Evolutionary conservation across 805 yeast genomes (phyloP), one percentile per base, ranked within the genome.

Genomic region (Myxozyma melibiosi): DNA sequence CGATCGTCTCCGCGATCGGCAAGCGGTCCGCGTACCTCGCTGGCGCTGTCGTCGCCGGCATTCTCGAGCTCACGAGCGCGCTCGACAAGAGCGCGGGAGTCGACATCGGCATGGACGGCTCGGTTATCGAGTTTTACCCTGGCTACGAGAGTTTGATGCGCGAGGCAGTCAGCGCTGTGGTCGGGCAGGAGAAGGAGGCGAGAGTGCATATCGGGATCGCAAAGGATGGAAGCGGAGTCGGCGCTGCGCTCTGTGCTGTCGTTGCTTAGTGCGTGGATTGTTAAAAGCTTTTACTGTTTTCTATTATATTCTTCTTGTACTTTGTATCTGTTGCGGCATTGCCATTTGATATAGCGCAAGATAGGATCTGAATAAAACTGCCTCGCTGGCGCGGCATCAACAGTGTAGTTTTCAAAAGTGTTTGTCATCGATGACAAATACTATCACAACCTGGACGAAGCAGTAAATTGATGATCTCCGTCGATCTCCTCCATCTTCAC

Each of bases 141-240:
- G 91, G 92, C 25, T 92, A 87, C 75, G 84, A 86, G 74, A 81
- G 85, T 11, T 81, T 82, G 80, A 76, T 92, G 62, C 82, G 92
- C 69, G 90, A 88, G 62, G 96, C 96, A 0, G 74, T 91, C 61
- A 77, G 84, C 0, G 69, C 81, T 61, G 81, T 88, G 41, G 83
- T 65, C 8, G 68, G 70, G 14, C 48, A 60, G 24, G 78, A 86
- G 42, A 86, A 87, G 45, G 89, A 84, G 66, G 83, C 89, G 73
- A 84, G 88, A 67, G 76, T 90, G 44, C 86, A 84, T 65, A 75
- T 92, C 60, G 84, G 84, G 62, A 84, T 91, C 64, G 94, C 97
- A 30, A 88, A 89, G 71, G 98, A 94, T 69, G 98, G 98, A 45
- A 86, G 96, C 55, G 96, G 97, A 58, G 96, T 91, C 42, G 99